These are phyloP conservation scores for Alloteropsis semialata DNA, from an alignment of 176 grass and related monocot species.

Conservation along the genomic window DNA sequence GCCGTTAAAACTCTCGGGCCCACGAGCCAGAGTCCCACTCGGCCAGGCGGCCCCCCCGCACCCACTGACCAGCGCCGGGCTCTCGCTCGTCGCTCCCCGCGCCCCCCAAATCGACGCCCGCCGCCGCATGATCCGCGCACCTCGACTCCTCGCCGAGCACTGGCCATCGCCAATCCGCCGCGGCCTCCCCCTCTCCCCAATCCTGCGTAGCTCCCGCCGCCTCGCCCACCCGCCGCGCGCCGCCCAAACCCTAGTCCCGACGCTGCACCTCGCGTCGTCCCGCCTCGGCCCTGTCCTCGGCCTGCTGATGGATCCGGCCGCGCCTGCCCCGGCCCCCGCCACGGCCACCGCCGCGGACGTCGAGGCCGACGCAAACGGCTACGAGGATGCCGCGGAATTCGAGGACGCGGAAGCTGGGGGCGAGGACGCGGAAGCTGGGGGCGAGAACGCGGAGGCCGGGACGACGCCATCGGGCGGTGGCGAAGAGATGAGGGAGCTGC, in stretches of 20 bases:
- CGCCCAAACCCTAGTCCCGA: not conserved
- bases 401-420: slow-evolving; percentile 10
- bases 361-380: not conserved
- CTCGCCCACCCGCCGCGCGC: not conserved
- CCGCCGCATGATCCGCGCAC: slow-evolving; percentile 41
- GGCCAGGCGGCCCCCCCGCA: too few species aligned
- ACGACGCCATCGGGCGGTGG: not conserved
- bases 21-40: not conserved
- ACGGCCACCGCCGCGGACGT: not conserved
- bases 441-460: not conserved
- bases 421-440: not conserved
- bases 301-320: slow-evolving; percentile 55
- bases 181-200: not conserved
- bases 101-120: slow-evolving; percentile 24
- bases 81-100: not conserved
- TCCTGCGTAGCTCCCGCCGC: not conserved
- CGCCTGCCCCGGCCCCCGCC: not conserved
- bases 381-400: slow-evolving; percentile 10
- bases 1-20: not conserved
- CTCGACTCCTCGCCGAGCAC: slow-evolving; percentile 4
- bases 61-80: not conserved
- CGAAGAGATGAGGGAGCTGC: slow-evolving; percentile 39
- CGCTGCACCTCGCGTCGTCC: not conserved
- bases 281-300: slow-evolving; percentile 2
- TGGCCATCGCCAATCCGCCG: slow-evolving; percentile 24